Conservation (phyloP, 2,329 filamentous ascomycete genomes). For the Leptoxyphium fumago region DNA sequence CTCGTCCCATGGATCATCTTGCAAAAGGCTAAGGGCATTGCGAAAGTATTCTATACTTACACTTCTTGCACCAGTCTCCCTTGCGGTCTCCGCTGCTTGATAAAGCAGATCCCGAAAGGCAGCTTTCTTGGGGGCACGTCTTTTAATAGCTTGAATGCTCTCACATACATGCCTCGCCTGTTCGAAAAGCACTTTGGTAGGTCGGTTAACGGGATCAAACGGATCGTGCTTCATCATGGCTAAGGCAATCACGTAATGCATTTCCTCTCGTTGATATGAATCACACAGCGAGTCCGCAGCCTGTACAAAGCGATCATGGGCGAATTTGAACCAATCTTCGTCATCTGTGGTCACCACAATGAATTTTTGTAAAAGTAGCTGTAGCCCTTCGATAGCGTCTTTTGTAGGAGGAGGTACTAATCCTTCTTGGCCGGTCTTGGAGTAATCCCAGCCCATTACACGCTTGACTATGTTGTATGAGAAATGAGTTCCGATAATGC, state of each 20-base stretch:
- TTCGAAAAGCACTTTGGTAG: slow-evolving; percentile 44
- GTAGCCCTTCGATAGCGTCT: slow-evolving; percentile 64
- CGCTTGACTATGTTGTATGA: slow-evolving; percentile 68
- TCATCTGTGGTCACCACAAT: slow-evolving; percentile 68
- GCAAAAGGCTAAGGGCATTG: slow-evolving; percentile 62
- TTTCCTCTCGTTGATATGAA: slow-evolving; percentile 51
- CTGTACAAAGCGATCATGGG: slow-evolving; percentile 74
- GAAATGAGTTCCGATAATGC: slow-evolving; percentile 67
- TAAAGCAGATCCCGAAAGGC: slow-evolving; percentile 60
- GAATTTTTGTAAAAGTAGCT: slow-evolving; percentile 64
- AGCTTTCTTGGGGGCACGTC: slow-evolving; percentile 36
- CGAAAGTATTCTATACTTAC: slow-evolving; percentile 74
- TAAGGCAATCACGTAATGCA: slow-evolving; percentile 83
- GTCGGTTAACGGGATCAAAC: slow-evolving; percentile 40
- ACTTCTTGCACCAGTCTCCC: slow-evolving; percentile 67
- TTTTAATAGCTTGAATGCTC: slow-evolving; percentile 59
- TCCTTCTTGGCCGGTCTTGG: slow-evolving; percentile 34
- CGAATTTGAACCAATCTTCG: slow-evolving; percentile 75
- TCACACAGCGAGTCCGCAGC: slow-evolving; percentile 60
- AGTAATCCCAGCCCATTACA: slow-evolving; percentile 61
- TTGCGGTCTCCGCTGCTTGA: slow-evolving; percentile 62
- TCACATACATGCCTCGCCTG: slow-evolving; percentile 72
- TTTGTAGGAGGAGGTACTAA: slow-evolving; percentile 44
- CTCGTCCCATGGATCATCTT: slow-evolving; percentile 63
- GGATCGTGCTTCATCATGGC: slow-evolving; percentile 59